Evolutionary conservation across 305 asterid species (phyloP).

Genomic region (Fraxinus latifolia): DNA sequence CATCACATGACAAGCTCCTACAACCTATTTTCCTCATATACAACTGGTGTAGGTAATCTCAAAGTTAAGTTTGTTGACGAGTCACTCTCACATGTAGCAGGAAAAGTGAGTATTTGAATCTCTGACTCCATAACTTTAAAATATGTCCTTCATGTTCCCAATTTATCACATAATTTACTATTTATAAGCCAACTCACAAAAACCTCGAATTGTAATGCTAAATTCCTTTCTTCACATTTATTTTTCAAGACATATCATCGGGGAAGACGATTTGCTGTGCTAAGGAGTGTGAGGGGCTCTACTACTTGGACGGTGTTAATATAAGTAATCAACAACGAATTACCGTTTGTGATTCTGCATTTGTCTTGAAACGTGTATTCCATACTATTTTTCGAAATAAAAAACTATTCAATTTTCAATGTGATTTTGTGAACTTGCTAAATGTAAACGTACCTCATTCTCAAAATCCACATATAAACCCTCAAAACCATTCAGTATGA

Average conservation of each 20-base stretch:
- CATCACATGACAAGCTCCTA: neutral
- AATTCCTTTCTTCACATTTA: neutral
- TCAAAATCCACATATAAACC: neutral
- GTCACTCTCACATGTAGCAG: neutral
- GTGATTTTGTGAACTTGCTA: too few species aligned
- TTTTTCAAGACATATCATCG: neutral
- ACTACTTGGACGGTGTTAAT: neutral
- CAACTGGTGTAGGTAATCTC: neutral
- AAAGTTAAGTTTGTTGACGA: neutral
- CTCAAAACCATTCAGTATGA: too few species aligned
- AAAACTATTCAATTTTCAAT: neutral
- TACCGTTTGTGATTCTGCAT: neutral
- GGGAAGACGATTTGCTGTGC: slow-evolving; percentile 2
- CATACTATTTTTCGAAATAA: neutral
- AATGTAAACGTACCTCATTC: neutral
- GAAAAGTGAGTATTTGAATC: neutral
- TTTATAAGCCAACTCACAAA: slow-evolving; percentile 6
- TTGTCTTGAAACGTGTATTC: neutral
- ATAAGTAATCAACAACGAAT: neutral
- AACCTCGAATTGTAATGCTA: neutral
- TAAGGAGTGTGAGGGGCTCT: neutral
- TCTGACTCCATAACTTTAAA: neutral
- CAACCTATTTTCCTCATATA: neutral
- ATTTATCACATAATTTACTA: neutral
- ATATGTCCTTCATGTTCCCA: neutral